These are phyloP conservation scores for Medicago ruthenica DNA, from an alignment of 306 rosid species.

Conservation along the genomic window DNA sequence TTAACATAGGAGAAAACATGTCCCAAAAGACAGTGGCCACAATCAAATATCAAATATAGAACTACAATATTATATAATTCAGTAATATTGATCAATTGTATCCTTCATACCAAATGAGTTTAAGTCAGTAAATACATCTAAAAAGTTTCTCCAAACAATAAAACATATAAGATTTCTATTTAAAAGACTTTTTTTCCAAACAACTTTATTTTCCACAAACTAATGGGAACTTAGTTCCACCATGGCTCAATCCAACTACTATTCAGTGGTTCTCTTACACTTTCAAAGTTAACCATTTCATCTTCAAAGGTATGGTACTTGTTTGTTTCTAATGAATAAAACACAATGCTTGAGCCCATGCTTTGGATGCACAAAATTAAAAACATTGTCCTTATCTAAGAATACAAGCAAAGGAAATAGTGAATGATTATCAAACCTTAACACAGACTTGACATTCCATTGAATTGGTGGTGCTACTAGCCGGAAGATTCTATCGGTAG, in stretches of 20 bases:
- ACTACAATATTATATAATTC: too few relatives aligned
- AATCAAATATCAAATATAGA: too few relatives aligned
- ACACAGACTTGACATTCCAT: too few relatives aligned
- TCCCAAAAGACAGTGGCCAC: too few relatives aligned
- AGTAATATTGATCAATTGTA: too few relatives aligned
- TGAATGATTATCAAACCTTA: not conserved
- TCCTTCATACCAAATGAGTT: not conserved
- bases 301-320: not conserved
- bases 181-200: not conserved
- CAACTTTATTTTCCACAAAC: not conserved
- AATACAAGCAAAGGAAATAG: not conserved
- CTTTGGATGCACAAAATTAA: conserved; percentile 5
- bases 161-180: not conserved
- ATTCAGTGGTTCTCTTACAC: not conserved
- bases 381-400: not conserved
- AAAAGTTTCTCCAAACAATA: not conserved
- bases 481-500: too few relatives aligned
- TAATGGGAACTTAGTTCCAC: not conserved
- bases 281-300: not conserved
- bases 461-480: too few relatives aligned
- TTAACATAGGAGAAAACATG: too few relatives aligned
- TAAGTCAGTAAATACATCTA: not conserved
- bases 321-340: not conserved
- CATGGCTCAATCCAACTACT: not conserved
- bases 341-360: not conserved